Conservation (phyloP, 139 green algal species). For the Chlorella vulgaris region DNA sequence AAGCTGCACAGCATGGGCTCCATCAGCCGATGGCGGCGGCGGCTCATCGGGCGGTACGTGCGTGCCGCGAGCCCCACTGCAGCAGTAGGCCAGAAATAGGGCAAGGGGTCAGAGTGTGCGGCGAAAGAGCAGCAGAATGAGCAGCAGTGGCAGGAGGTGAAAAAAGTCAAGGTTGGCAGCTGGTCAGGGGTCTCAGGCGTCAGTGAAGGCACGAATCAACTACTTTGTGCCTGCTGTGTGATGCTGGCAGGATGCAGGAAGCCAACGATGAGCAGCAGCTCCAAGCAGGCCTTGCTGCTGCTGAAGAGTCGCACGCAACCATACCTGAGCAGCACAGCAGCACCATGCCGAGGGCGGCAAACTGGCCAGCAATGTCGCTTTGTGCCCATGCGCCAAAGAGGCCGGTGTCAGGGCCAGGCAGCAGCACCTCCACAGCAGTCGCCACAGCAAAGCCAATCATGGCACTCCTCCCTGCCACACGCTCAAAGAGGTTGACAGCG, state of each 20-base stretch:
- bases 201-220: no score
- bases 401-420: conserved; percentile 6
- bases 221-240: no score
- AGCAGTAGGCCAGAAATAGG: neutral
- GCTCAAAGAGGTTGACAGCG: conserved; percentile 28
- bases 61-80: conserved; percentile 14
- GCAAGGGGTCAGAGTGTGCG: neutral
- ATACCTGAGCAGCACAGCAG: conserved; percentile 23
- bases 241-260: no score
- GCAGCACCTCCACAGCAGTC: conserved; percentile 4
- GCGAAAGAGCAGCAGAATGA: neutral
- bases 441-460: conserved; percentile 49
- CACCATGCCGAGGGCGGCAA: neutral
- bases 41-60: conserved; percentile 2
- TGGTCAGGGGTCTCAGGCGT: no score
- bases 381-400: conserved; percentile 32
- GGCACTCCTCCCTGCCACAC: conserved; percentile 29
- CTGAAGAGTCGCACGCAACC: no score
- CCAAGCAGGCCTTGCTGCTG: neutral
- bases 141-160: neutral
- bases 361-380: neutral
- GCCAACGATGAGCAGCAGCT: neutral
- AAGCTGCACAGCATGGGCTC: conserved; percentile 36
- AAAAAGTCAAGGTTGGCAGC: no score
- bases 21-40: conserved; percentile 1